Percentiles rank a stretch among this genome's conserved stretches.
Evolutionary conservation across 2,329 filamentous ascomycete genomes (phyloP).

Genomic region (Helotiales sp.): DNA sequence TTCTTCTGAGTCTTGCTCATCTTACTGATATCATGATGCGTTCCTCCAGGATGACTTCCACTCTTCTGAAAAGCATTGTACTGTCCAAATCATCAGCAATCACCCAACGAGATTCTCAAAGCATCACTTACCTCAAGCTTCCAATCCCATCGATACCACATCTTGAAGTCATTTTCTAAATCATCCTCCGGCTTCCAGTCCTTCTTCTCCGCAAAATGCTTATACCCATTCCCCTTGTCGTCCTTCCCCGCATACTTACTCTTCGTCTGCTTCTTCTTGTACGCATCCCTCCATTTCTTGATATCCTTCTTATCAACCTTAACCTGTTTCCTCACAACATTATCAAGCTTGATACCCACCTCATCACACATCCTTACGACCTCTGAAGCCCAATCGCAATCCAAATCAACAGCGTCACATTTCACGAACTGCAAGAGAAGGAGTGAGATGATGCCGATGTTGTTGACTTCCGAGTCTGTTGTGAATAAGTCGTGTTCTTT

Average conservation of each 20-base stretch:
- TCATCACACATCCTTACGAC: conserved; percentile 43
- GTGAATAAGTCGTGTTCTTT: conserved; percentile 41
- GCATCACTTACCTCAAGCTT: conserved; percentile 28
- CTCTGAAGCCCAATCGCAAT: conserved; percentile 59
- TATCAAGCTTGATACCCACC: conserved; percentile 26
- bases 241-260: not conserved
- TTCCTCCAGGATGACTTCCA: conserved; percentile 24
- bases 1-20: conserved; percentile 18
- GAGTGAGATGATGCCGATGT: conserved; percentile 53
- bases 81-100: conserved; percentile 3
- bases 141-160: conserved; percentile 32
- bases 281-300: conserved; percentile 14
- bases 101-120: no score
- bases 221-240: conserved; percentile 13
- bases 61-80: conserved; percentile 19
- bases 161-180: conserved; percentile 12
- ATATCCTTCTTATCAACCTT: conserved; percentile 17
- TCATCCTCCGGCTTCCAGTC: conserved; percentile 23
- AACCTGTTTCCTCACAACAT: conserved; percentile 29
- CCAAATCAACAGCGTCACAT: conserved; percentile 54
- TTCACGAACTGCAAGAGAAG: conserved; percentile 53
- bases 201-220: conserved; percentile 12
- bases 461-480: conserved; percentile 51
- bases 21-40: conserved; percentile 23
- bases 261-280: conserved; percentile 16